These are phyloP conservation scores for Medicago truncatula DNA, from an alignment of 306 rosid species.

Conservation along the genomic window DNA sequence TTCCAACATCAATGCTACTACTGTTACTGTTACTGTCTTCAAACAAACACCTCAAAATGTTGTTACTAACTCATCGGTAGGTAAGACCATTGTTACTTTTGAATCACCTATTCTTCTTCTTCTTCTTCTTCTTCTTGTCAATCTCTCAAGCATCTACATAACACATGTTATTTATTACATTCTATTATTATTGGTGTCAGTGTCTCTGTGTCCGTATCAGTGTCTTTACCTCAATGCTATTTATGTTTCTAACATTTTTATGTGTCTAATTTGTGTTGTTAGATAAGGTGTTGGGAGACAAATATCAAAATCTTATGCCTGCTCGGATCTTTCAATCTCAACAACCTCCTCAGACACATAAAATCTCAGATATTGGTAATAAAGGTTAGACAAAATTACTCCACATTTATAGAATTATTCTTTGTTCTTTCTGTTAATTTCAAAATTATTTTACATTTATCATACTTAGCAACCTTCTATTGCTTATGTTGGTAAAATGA, in stretches of 20 bases:
- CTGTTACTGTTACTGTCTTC: neutral
- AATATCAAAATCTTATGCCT: slow-evolving; percentile 11
- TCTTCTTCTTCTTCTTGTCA: no score
- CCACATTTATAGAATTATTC: neutral
- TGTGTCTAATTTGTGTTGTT: slow-evolving; percentile 19
- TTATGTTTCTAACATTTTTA: neutral
- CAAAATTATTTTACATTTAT: neutral
- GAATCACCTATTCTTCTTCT: no score
- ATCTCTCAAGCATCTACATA: no score
- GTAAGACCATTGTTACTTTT: slow-evolving; percentile 36
- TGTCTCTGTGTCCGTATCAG: no score
- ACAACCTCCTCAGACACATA: slow-evolving; percentile 1
- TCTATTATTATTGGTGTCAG: no score
- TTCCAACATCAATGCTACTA: slow-evolving; percentile 11
- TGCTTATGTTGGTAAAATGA: no score
- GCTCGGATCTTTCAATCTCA: slow-evolving; percentile 3
- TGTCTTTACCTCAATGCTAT: no score
- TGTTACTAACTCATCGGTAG: slow-evolving; percentile 26
- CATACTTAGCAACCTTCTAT: neutral
- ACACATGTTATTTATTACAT: no score
- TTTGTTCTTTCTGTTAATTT: neutral
- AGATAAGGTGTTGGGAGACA: slow-evolving; percentile 39
- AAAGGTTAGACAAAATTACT: neutral
- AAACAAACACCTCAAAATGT: neutral
- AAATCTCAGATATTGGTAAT: slow-evolving; percentile 17